phyloP scores from a whole-genome alignment of 345 rosid species.

The Populus pruinosa region DNA sequence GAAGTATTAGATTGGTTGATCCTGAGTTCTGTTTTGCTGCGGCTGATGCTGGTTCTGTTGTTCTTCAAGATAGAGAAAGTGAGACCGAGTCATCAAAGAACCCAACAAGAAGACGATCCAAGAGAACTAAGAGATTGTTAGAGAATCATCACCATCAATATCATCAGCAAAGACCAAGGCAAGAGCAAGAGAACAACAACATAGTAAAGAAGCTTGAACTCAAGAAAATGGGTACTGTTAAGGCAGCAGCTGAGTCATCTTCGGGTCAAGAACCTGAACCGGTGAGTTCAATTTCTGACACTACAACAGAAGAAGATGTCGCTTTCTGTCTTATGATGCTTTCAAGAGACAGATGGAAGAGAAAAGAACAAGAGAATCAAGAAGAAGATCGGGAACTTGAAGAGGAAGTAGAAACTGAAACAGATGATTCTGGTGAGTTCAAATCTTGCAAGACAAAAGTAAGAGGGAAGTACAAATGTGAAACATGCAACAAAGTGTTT shows the following conservation, averaged over 20 bases:
- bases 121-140: conserved; percentile 38
- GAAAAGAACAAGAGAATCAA: conserved; percentile 16
- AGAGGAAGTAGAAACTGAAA: conserved; percentile 35
- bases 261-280: conserved; percentile 51
- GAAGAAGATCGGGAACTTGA: conserved; percentile 9
- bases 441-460: conserved; percentile 30
- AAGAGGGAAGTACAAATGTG: conserved; percentile 65
- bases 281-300: conserved; percentile 71
- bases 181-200: not conserved
- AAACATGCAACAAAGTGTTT: conserved; percentile 73
- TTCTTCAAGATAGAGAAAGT: conserved; percentile 68
- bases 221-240: not conserved
- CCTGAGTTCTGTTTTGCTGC: conserved; percentile 49
- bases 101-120: conserved; percentile 63
- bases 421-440: conserved; percentile 22
- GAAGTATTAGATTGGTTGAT: conserved; percentile 55
- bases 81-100: conserved; percentile 77
- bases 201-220: conserved; percentile 19
- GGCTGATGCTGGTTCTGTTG: conserved; percentile 45
- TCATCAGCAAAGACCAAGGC: conserved; percentile 23
- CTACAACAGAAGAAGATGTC: conserved; percentile 79
- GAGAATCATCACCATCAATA: conserved; percentile 22
- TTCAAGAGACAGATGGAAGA: conserved; percentile 79
- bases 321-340: conserved; percentile 95
- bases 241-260: conserved; percentile 13